Conservation (phyloP, 768 basidiomycete species). For the Boletus pseudo-olivaceus region DNA sequence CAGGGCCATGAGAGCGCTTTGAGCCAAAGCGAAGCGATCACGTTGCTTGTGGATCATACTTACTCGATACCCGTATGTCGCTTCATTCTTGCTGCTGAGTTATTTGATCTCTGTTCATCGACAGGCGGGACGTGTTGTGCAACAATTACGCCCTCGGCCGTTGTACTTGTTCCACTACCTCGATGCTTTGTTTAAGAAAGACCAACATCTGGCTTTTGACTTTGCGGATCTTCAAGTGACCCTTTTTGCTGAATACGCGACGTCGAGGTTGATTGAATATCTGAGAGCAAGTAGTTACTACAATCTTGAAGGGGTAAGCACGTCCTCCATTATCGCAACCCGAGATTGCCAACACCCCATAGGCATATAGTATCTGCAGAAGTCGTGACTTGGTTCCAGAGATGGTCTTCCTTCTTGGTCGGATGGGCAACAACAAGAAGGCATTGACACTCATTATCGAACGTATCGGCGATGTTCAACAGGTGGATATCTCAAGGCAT, state of each 20-base stretch:
- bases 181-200: conserved; percentile 84
- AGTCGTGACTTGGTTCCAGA: conserved; percentile 85
- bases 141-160: conserved; percentile 73
- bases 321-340: not conserved
- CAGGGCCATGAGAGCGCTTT: conserved; percentile 39
- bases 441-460: conserved; percentile 95
- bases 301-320: conserved; percentile 72
- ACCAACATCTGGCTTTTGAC: conserved; percentile 70
- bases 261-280: conserved; percentile 80
- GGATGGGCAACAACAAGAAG: conserved; percentile 97
- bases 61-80: conserved; percentile 88
- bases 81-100: not conserved
- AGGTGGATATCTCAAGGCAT: conserved; percentile 44
- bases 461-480: conserved; percentile 85
- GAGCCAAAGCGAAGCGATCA: conserved; percentile 73
- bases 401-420: conserved; percentile 95
- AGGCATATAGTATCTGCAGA: conserved; percentile 88
- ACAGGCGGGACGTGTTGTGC: conserved; percentile 84
- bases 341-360: not conserved
- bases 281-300: conserved; percentile 89
- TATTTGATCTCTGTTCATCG: not conserved
- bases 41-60: conserved; percentile 85
- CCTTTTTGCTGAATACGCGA: conserved; percentile 87
- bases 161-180: conserved; percentile 91
- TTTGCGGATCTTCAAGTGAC: conserved; percentile 89